phyloP scores from a whole-genome alignment of 2,329 filamentous ascomycete genomes.

The Nigrospora osmanthi region DNA sequence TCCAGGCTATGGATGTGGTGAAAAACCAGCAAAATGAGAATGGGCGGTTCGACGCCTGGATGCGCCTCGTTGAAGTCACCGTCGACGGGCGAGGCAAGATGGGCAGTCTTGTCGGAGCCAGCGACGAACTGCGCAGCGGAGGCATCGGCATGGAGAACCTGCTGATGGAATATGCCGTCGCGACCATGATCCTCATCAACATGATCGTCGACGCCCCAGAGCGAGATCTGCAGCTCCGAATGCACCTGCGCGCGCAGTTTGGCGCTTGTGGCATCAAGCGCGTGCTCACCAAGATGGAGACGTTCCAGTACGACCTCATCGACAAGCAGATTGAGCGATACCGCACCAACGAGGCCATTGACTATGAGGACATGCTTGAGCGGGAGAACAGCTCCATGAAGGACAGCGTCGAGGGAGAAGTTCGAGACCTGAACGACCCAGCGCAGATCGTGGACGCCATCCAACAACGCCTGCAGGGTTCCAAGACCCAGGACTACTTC shows the following conservation, averaged over 20 bases:
- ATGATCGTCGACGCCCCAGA: conserved; percentile 92
- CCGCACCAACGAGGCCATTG: conserved; percentile 88
- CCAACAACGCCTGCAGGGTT: conserved; percentile 73
- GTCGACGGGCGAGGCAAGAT: conserved; percentile 97
- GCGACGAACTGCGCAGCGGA: conserved; percentile 89
- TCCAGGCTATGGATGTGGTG: conserved; percentile 87
- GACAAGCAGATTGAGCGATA: conserved; percentile 97
- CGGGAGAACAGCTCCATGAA: conserved; percentile 85
- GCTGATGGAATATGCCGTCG: conserved; percentile 97
- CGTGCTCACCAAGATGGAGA: conserved; percentile 93
- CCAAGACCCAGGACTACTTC: conserved; percentile 89
- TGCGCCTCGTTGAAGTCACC: conserved; percentile 95
- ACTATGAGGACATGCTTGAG: conserved; percentile 96
- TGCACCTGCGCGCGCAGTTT: conserved; percentile 93
- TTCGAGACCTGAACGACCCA: conserved; percentile 88
- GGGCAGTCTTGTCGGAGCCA: conserved; percentile 94
- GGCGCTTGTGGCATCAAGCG: conserved; percentile 93
- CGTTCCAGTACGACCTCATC: conserved; percentile 95
- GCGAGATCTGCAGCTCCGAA: conserved; percentile 79
- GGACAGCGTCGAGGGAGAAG: conserved; percentile 76
- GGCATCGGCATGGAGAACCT: conserved; percentile 98
- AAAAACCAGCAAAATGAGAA: conserved; percentile 86
- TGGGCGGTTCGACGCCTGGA: conserved; percentile 95
- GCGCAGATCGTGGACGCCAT: conserved; percentile 92
- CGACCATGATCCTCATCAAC: conserved; percentile 90